Base-by-base conservation (phyloP, 1,139 yeast species). In the Lodderomyces margitis region DNA sequence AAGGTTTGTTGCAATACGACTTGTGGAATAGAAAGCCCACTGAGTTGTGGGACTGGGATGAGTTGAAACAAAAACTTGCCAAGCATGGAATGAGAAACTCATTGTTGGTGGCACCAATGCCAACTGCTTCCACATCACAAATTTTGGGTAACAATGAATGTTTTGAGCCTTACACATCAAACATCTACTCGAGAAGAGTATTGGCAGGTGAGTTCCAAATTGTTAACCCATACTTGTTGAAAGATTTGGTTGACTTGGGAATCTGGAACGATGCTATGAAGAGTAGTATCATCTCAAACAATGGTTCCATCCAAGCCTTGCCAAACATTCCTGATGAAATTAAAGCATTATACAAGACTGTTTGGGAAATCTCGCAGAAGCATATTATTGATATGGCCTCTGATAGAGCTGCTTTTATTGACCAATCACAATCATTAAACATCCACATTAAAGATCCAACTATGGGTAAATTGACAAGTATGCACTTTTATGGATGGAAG, bases 401-500 rank as follows among this genome's bases (percentile, higher is more conserved):
- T 41, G 83, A 78, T 58, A 69, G 83, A 63, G 80, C 80, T 36
- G 75, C 78, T 21, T 78, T 70, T 54, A 70, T 78, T 54, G 82
- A 78, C 56, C 83, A 78, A 59, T 78, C 81, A 40, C 83, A 78
- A 58, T 74, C 80, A 34, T 69, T 78, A 70, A 78, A 78, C 54
- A 74, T 78, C 49, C 78, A 76, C 51, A 65, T 78, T 50, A 68
- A 68, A 50, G 71, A 68, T 47, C 82, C 83, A 46, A 76, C 82
- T 2, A 71, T 77, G 68, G 78, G 80, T 52, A 77, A 76, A 52
- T 64, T 78, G 55, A 78, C 83, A 28, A 71, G 79, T 28, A 75
- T 77, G 73, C 83, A 78, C 54, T 78, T 78, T 61, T 77, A 77
- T 50, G 80, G 80, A 28, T 78, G 83, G 83, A 74, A 77, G 64